Percentiles rank a stretch among this genome's conserved stretches.
Conservation (phyloP, 768 basidiomycete genomes). For the Lactifluus subvellereus region DNA sequence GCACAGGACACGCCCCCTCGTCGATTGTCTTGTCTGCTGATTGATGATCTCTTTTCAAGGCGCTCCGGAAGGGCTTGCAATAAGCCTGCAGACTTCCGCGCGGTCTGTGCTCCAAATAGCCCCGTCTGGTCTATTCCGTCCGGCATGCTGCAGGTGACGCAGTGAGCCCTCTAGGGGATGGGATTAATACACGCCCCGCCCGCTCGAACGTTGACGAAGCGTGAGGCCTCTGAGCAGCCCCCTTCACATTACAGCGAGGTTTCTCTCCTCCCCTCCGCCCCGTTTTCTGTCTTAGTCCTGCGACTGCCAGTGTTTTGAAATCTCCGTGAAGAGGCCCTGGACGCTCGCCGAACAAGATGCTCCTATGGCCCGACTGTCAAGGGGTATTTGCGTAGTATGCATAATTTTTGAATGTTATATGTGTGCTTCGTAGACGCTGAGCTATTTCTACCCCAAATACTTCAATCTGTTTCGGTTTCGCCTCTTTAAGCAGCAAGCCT, state of each 20-base stretch:
- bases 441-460: too few relatives aligned
- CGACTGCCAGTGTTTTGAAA: background rate
- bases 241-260: background rate
- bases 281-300: background rate
- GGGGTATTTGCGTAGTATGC: background rate
- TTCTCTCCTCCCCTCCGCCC: conserved; percentile 11
- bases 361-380: background rate
- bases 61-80: background rate
- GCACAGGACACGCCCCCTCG: conserved; percentile 1
- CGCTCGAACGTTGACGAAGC: background rate
- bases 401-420: background rate
- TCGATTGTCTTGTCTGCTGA: background rate
- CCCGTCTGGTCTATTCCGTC: background rate
- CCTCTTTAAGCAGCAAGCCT: too few relatives aligned
- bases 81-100: conserved; percentile 14
- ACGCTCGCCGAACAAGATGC: background rate
- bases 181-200: background rate
- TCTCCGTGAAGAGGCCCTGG: background rate
- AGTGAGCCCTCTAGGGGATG: background rate
- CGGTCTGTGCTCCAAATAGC: background rate
- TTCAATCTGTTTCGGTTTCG: too few relatives aligned
- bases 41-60: background rate
- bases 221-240: background rate
- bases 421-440: too few relatives aligned
- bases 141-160: background rate